Conservation (phyloP, 1,139 yeast genomes). For the Candida tetrigidarum region DNA sequence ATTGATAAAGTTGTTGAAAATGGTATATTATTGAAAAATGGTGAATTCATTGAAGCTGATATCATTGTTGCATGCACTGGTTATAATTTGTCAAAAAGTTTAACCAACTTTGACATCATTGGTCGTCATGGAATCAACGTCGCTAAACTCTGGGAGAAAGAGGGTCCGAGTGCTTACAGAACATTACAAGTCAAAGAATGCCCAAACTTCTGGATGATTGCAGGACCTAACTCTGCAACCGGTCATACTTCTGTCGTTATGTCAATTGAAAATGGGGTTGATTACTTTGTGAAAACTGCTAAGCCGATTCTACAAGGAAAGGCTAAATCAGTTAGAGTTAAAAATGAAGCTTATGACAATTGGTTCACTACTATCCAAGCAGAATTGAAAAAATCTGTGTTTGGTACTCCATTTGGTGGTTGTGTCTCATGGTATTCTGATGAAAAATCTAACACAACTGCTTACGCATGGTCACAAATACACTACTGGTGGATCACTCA, state of each 20-base stretch:
- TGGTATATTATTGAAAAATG: slow-evolving; percentile 34
- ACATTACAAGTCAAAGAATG: slow-evolving; percentile 36
- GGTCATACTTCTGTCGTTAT: slow-evolving; percentile 49
- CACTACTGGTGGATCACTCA: slow-evolving; percentile 34
- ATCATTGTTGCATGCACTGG: slow-evolving; percentile 52
- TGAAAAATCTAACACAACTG: slow-evolving; percentile 34
- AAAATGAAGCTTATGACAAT: slow-evolving; percentile 35
- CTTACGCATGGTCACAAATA: slow-evolving; percentile 46
- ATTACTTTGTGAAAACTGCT: slow-evolving; percentile 29
- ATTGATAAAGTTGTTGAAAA: slow-evolving; percentile 33
- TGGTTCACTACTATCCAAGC: slow-evolving; percentile 38
- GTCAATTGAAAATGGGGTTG: slow-evolving; percentile 44
- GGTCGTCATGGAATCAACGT: slow-evolving; percentile 35
- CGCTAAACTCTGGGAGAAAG: slow-evolving; percentile 28
- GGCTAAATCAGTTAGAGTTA: slow-evolving; percentile 36
- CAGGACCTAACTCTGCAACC: slow-evolving; percentile 49
- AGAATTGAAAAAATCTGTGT: slow-evolving; percentile 34
- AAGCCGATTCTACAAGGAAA: slow-evolving; percentile 34
- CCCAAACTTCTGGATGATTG: slow-evolving; percentile 42
- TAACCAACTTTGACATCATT: slow-evolving; percentile 23
- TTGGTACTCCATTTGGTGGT: slow-evolving; percentile 48
- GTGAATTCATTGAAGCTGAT: slow-evolving; percentile 37
- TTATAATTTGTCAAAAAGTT: slow-evolving; percentile 30
- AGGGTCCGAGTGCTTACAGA: slow-evolving; percentile 42
- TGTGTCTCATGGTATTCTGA: slow-evolving; percentile 46